Conservation (phyloP, 2,329 filamentous ascomycete genomes). For the Verticillium nubilum region DNA sequence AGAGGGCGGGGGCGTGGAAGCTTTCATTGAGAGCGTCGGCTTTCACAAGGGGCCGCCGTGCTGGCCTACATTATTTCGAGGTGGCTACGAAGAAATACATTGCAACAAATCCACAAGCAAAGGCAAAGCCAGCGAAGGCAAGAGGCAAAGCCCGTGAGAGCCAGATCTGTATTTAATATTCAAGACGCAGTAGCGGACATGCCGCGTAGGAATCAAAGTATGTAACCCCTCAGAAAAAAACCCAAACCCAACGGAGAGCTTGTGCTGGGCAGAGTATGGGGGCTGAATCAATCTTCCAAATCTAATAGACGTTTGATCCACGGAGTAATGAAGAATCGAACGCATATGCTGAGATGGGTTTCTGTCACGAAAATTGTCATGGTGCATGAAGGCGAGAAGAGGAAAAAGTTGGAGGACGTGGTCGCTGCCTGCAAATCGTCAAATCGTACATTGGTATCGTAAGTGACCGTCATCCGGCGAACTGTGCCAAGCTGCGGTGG, state of each 20-base stretch:
- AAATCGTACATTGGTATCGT: slow-evolving; percentile 8
- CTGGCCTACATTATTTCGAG: too few relatives aligned
- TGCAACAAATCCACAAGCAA: too few relatives aligned
- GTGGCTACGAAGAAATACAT: too few relatives aligned
- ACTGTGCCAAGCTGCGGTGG: background rate
- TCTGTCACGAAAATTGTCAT: background rate
- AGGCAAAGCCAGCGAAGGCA: too few relatives aligned
- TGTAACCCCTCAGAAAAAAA: slow-evolving; percentile 44
- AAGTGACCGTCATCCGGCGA: background rate
- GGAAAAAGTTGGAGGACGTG: background rate
- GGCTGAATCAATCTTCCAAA: slow-evolving; percentile 43
- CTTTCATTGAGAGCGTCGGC: background rate
- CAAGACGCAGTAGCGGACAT: background rate
- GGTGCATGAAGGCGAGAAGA: background rate
- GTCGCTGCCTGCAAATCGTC: slow-evolving; percentile 2
- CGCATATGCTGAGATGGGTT: slow-evolving; percentile 50
- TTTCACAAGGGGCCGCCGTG: background rate
- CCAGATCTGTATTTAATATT: background rate
- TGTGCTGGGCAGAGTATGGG: slow-evolving; percentile 47
- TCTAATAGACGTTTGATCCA: slow-evolving; percentile 50
- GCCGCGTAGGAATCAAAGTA: slow-evolving; percentile 4
- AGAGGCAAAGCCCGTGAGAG: background rate
- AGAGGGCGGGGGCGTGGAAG: slow-evolving; percentile 31
- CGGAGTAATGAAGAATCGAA: slow-evolving; percentile 40
- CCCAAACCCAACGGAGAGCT: slow-evolving; percentile 35